phyloP scores from a whole-genome alignment of 148 eudicot genomes.

The Silene latifolia region DNA sequence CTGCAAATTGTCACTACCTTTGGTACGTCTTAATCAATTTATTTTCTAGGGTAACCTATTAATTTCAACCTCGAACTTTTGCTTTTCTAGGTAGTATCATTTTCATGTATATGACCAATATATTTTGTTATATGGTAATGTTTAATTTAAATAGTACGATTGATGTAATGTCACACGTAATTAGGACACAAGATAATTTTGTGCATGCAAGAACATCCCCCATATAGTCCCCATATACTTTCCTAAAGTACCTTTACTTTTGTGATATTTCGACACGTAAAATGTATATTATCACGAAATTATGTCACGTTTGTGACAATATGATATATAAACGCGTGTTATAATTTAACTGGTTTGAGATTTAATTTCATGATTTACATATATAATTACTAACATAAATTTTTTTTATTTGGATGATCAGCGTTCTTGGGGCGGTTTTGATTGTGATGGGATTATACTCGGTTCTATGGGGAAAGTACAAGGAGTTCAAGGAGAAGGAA shows the following conservation, averaged over 20 bases:
- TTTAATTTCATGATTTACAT: no score
- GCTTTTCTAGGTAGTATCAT: conserved; percentile 13
- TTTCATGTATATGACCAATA: neutral
- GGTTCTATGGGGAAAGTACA: conserved; percentile 94
- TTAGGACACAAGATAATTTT: conserved; percentile 5
- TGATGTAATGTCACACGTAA: conserved; percentile 1
- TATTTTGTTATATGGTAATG: no score
- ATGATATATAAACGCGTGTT: no score
- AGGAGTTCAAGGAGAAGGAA: conserved; percentile 62
- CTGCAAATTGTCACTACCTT: neutral
- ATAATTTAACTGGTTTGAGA: no score
- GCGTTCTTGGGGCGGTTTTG: conserved; percentile 60
- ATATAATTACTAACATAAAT: neutral
- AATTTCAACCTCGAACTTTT: conserved; percentile 5
- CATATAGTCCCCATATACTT: conserved; percentile 15
- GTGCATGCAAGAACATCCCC: neutral
- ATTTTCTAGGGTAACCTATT: neutral
- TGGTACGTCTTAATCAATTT: conserved; percentile 2
- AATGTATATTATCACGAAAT: neutral
- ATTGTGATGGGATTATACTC: conserved; percentile 77
- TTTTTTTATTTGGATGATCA: conserved; percentile 19
- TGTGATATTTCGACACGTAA: neutral
- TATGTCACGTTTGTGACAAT: no score
- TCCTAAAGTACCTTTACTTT: conserved; percentile 27
- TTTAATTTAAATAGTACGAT: neutral